Evolutionary conservation across 805 yeast species (phyloP), one percentile per base, ranked within the genome.

Genomic region (Myxozyma mucilagina): DNA sequence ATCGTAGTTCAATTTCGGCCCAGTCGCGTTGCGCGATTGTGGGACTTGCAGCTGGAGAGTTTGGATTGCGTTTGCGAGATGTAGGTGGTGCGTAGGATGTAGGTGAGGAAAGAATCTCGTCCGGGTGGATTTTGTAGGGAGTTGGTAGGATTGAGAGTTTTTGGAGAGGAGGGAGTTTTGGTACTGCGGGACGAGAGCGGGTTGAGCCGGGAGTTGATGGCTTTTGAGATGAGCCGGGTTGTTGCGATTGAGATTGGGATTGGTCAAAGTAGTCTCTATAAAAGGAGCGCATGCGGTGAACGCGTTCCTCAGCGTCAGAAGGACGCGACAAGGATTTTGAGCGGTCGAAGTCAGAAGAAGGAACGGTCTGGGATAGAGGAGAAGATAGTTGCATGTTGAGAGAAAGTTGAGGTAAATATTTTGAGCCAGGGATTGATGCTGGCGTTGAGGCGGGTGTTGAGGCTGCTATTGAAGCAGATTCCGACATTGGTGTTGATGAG

Each of bases 131-230:
- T 38, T 59, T 47, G 44, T 61, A 59, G 20, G 69, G 69, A 1
- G 64, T 56, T 18, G 68, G 68, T 36, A 67, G 57, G 29, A 47
- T 56, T 36, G 56, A 36, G 32, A 67, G 56, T 10, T 68, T 69
- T 35, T 57, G 34, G 52, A 61, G 56, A 9, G 66, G 68, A 8
- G 59, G 54, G 11, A 55, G 45, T 11, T 42, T 49, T 5, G 36
- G 61, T 38, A 14, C 47, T 35, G 16, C 38, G 32, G 36, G 18
- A 42, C 38, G 43, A 32, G 42, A 16, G 42, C n/a, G 24, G 51
- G 45, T 14, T 34, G 59, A n/a, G 41, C 41, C 9, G 48, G 56
- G 29, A 31, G 35, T 18, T 42, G 32, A 41, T 43, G 31, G 29
- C 7, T 32, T 35, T 42, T 38, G 48, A 32, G 41, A 7, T 31